Evolutionary conservation across 306 rosid genomes (phyloP).

Genomic region (Trichosanthes truncata): DNA sequence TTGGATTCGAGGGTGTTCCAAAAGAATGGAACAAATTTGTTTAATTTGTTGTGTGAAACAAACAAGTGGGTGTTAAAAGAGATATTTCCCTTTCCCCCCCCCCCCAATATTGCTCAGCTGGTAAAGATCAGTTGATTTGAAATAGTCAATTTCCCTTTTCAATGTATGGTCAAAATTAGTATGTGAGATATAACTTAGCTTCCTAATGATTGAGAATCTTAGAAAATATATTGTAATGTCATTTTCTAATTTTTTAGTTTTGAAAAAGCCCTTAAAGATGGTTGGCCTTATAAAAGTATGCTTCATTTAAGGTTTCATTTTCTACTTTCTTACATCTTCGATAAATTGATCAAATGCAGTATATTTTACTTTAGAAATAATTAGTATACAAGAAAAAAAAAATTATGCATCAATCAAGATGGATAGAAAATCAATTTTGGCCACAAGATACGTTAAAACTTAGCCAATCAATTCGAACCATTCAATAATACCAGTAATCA

Average conservation of each 20-base stretch:
- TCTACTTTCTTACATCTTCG: too few relatives aligned
- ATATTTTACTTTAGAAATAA: not conserved
- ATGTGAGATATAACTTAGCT: not conserved
- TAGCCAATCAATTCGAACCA: not conserved
- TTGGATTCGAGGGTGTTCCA: not conserved
- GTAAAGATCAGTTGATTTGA: not conserved
- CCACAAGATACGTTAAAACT: not conserved
- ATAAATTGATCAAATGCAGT: not conserved
- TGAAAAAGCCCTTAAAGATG: not conserved
- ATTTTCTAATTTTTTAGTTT: not conserved
- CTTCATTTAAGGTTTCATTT: too few relatives aligned
- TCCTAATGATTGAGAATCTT: conserved; percentile 3
- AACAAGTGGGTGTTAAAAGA: not conserved
- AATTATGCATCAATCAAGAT: not conserved
- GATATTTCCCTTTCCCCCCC: not conserved
- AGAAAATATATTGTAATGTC: not conserved
- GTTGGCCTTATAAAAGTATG: not conserved
- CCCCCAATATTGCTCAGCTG: not conserved
- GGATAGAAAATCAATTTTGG: not conserved
- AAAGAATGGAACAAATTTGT: not conserved
- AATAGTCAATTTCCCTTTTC: not conserved
- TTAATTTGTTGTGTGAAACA: not conserved
- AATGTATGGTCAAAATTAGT: not conserved
- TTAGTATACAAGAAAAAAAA: not conserved
- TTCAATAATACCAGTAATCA: not conserved